phyloP scores from a whole-genome alignment of 2,329 filamentous ascomycete species.

The Diaporthe batatas region DNA sequence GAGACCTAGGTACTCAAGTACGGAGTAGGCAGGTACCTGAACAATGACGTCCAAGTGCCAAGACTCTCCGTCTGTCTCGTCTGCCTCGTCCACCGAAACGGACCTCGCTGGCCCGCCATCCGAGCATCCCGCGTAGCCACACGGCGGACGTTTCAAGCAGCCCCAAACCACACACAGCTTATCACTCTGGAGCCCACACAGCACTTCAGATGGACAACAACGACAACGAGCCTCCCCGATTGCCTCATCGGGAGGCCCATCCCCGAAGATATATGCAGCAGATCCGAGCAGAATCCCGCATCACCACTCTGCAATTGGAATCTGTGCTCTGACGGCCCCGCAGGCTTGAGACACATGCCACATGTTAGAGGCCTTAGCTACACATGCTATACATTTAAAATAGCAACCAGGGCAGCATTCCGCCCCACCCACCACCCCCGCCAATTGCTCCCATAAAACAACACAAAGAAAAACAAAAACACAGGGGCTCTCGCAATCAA shows the following conservation, averaged over 20 bases:
- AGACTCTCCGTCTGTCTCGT: too few species aligned
- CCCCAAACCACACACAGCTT: slow-evolving; percentile 15
- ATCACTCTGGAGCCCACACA: too few species aligned
- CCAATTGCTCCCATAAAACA: not conserved
- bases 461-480: not conserved
- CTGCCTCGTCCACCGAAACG: not conserved
- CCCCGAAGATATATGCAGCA: not conserved
- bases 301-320: slow-evolving; percentile 15
- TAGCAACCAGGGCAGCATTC: not conserved
- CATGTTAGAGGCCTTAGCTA: not conserved
- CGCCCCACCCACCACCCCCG: too few species aligned
- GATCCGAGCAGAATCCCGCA: slow-evolving; percentile 20
- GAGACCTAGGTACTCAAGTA: too few species aligned
- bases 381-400: too few species aligned
- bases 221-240: not conserved
- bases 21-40: too few species aligned
- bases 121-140: slow-evolving; percentile 27
- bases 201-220: slow-evolving; percentile 21
- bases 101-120: slow-evolving; percentile 19
- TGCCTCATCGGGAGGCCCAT: not conserved
- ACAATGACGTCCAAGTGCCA: too few species aligned
- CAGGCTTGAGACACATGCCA: slow-evolving; percentile 3
- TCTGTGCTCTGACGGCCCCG: not conserved
- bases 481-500: too few species aligned
- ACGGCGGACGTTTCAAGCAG: slow-evolving; percentile 31